Evolutionary conservation across 73 alveolate genomes (phyloP).

Genomic region (Tetrahymena thermophila): DNA sequence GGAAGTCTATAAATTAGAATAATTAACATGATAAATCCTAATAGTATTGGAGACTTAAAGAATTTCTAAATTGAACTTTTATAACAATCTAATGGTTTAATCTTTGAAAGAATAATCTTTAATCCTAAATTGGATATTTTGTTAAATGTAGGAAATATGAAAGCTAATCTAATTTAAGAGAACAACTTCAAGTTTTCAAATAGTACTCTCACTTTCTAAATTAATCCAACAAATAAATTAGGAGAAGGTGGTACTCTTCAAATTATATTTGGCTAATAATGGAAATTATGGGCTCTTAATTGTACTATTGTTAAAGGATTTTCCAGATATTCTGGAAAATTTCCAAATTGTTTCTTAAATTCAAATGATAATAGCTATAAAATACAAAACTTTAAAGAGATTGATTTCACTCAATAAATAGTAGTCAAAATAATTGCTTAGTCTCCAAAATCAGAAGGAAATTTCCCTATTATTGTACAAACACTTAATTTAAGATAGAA

Average conservation of each 20-base stretch:
- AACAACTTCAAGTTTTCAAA: not conserved
- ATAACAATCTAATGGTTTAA: not conserved
- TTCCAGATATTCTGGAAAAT: not conserved
- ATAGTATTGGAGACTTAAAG: not conserved
- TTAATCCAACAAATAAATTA: not conserved
- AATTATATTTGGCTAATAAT: not conserved
- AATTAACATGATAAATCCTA: not conserved
- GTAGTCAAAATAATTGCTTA: not conserved
- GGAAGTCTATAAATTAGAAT: not conserved
- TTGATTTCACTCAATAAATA: not conserved
- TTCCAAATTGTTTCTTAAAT: not conserved
- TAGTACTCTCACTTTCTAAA: not conserved
- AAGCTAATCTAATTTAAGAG: not conserved
- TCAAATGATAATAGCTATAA: not conserved
- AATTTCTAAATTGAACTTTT: not conserved
- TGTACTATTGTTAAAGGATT: not conserved
- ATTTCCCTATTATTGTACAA: not conserved
- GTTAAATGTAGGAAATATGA: not conserved
- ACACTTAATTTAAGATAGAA: not conserved
- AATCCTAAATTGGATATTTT: not conserved
- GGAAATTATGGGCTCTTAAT: not conserved
- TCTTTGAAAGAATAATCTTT: not conserved
- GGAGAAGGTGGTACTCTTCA: not conserved
- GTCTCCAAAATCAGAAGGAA: not conserved
- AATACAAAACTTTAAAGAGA: not conserved